Percentiles rank a stretch among this genome's conserved stretches.
phyloP scores from a whole-genome alignment of 805 yeast genomes.

The Millerozyma acaciae region DNA sequence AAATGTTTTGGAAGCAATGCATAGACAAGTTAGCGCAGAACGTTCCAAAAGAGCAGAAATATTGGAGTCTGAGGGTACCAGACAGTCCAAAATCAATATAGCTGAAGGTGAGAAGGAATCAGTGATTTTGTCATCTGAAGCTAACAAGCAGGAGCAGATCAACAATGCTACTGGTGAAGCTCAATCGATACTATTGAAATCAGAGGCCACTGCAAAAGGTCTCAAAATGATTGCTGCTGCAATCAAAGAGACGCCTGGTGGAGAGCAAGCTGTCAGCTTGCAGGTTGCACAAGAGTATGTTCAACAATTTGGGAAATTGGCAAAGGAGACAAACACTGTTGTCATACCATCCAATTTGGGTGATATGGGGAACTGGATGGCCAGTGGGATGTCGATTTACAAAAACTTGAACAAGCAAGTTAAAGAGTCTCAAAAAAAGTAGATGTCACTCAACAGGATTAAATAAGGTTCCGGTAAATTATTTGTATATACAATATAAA shows the following conservation, averaged over 20 bases:
- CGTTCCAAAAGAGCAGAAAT: conserved; percentile 85
- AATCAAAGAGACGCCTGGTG: conserved; percentile 63
- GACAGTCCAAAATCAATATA: conserved; percentile 74
- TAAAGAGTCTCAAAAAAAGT: conserved; percentile 9
- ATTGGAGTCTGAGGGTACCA: conserved; percentile 78
- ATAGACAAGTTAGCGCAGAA: conserved; percentile 84
- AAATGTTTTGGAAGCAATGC: conserved; percentile 86
- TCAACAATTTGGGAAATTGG: conserved; percentile 75
- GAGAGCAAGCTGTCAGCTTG: conserved; percentile 69
- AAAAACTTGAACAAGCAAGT: conserved; percentile 40
- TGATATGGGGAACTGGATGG: conserved; percentile 70
- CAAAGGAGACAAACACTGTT: conserved; percentile 76
- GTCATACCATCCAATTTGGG: conserved; percentile 74
- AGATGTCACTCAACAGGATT: not conserved
- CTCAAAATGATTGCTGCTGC: conserved; percentile 62
- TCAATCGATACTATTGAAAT: conserved; percentile 59
- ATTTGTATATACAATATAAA: not conserved
- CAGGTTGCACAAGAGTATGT: conserved; percentile 83
- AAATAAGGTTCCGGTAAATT: too few relatives aligned
- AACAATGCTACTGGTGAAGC: conserved; percentile 74
- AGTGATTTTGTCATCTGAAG: conserved; percentile 73
- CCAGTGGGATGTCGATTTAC: conserved; percentile 72
- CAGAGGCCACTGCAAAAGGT: conserved; percentile 73
- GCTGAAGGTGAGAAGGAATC: conserved; percentile 80
- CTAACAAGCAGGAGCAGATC: conserved; percentile 54